These are phyloP conservation scores for Ustilago trichophora DNA, from an alignment of 1,284 basidiomycete species.

Conservation along the genomic window DNA sequence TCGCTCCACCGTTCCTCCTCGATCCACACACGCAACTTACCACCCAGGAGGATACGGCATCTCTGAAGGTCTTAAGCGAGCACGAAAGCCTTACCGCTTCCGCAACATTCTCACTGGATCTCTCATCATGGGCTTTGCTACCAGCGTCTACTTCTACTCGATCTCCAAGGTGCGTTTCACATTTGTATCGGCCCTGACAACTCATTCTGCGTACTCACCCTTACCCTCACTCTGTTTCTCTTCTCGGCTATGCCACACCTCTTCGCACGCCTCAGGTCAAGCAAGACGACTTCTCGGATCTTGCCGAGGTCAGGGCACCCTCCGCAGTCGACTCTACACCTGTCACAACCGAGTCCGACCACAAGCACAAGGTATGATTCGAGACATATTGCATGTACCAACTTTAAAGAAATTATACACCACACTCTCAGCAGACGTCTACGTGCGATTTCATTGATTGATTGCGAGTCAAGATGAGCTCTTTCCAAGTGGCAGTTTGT, in stretches of 20 bases:
- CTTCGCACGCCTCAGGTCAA: no score
- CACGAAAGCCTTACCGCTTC: slow-evolving; percentile 81
- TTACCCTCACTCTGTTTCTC: no score
- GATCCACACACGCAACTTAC: slow-evolving; percentile 51
- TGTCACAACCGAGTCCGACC: slow-evolving; percentile 37
- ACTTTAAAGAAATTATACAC: no score
- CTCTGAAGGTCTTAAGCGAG: slow-evolving; percentile 74
- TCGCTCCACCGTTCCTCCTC: slow-evolving; percentile 41
- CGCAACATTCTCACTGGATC: slow-evolving; percentile 83
- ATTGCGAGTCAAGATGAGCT: no score
- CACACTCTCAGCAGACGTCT: no score
- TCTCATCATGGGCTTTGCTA: slow-evolving; percentile 77
- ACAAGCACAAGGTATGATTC: slow-evolving; percentile 44
- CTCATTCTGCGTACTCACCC: no score
- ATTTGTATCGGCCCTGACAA: no score
- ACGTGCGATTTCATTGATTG: no score
- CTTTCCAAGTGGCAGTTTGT: no score
- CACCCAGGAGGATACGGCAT: slow-evolving; percentile 56
- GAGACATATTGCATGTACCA: no score
- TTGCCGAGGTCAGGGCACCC: slow-evolving; percentile 49
- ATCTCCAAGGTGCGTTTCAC: slow-evolving; percentile 71
- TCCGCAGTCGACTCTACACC: slow-evolving; percentile 16
- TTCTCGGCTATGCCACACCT: no score
- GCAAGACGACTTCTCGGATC: slow-evolving; percentile 60
- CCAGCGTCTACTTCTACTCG: slow-evolving; percentile 89